Base-by-base conservation (phyloP, 768 basidiomycete genomes). In the Dioszegia aurantiaca region DNA sequence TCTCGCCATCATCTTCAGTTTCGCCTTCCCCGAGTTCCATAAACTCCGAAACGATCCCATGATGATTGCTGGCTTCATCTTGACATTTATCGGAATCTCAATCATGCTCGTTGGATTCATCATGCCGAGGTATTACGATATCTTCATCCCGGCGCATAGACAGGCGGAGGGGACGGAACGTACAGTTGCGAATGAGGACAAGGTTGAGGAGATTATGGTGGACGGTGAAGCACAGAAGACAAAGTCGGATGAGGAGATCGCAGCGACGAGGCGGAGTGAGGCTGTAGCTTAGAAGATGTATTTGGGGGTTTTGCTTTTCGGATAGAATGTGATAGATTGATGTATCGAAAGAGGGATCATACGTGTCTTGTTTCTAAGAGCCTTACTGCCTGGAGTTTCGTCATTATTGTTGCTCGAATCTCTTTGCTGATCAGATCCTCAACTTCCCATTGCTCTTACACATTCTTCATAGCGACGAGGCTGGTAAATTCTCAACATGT, bases 11-110 rank as follows among this genome's bases (percentile, higher is more conserved):
- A 52, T 61, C 39, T 53, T 57, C 19, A 24, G 19, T 8, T 61
- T 61, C 48, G 55, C 55, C 43, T 57, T 49, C 55, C 54, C 54
- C 21, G 60, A 57, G 28, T 61, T 61, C 60, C 48, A 57, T 28
- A 53, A 19, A 30, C 49, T 57, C 12, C 60, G 60, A 24, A 48
- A 57, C 41, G 60, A 61, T 33, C 60, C 60, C 30, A 47, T 55
- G 39, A 55, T 55, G 46, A 56, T 61, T 49, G 24, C 47, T 3
- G 59, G 59, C 14, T 61, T 61, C 45, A 55, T 43, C 37, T 41
- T 58, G 39, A 41, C 55, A 1, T 26, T 51, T 21, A 8, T 58
- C 12, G 46, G 33, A 37, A 21, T 61, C 24, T 19, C 21, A 3
- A 36, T 42, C 31, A 40, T 61, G 45, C 46, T 61, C 28, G 9